These are phyloP conservation scores for Botryotinia globosa DNA, from an alignment of 2,329 filamentous ascomycete genomes.

Conservation along the genomic window DNA sequence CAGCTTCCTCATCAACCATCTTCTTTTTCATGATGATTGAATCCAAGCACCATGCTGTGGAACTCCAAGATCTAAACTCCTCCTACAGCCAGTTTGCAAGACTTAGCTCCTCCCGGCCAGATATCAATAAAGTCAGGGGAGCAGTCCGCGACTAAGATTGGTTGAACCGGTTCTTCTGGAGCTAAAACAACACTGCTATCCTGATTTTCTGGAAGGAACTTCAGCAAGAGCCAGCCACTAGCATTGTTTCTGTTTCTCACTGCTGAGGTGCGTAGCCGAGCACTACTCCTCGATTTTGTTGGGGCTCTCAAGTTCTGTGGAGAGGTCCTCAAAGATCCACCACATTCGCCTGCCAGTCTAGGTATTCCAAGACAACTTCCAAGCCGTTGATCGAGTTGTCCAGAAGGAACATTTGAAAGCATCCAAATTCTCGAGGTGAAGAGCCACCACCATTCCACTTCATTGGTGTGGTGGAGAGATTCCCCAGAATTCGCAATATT, in stretches of 20 bases:
- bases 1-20: not conserved
- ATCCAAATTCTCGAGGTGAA: not conserved
- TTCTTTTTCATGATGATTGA: not conserved
- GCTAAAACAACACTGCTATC: not conserved
- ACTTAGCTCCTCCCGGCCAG: not conserved
- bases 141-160: not conserved
- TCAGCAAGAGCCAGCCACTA: not conserved
- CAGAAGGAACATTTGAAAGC: not conserved
- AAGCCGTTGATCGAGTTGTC: not conserved
- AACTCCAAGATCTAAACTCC: not conserved
- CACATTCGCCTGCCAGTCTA: not conserved
- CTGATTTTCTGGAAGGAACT: not conserved
- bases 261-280: too few relatives aligned
- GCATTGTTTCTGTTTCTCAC: not conserved
- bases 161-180: not conserved
- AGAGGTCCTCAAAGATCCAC: not conserved
- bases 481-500: not conserved
- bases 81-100: fast-evolving
- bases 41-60: fast-evolving
- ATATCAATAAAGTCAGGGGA: not conserved
- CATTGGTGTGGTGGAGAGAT: not conserved
- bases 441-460: not conserved
- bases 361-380: not conserved
- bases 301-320: not conserved
- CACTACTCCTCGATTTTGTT: too few relatives aligned